These are phyloP conservation scores for Cyberlindnera saturnus DNA, from an alignment of 805 yeast genomes.

Conservation along the genomic window DNA sequence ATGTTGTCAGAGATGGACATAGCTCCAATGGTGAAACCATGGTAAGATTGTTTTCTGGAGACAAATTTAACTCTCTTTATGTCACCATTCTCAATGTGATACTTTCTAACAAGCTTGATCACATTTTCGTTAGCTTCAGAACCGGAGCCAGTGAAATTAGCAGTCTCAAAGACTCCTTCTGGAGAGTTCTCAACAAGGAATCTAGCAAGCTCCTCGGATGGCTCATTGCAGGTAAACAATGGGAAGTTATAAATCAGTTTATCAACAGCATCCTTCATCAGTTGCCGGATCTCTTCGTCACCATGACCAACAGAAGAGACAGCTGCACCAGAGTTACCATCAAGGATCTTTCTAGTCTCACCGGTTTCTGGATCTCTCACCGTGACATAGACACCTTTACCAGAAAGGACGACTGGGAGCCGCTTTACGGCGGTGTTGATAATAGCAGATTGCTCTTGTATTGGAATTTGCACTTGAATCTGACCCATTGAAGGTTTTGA, in stretches of 20 bases:
- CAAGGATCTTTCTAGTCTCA: constrained; percentile 29
- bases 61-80: constrained; percentile 35
- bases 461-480: constrained; percentile 3
- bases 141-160: constrained; percentile 51
- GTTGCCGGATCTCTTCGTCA: constrained; percentile 34
- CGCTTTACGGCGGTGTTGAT: constrained; percentile 28
- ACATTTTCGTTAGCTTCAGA: constrained; percentile 65
- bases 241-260: constrained; percentile 33
- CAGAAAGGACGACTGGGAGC: constrained; percentile 29
- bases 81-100: constrained; percentile 37
- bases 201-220: constrained; percentile 36
- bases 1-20: constrained; percentile 35
- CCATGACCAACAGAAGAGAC: constrained; percentile 44
- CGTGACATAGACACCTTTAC: constrained; percentile 32
- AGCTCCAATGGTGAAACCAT: constrained; percentile 44
- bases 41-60: constrained; percentile 40
- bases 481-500: background rate
- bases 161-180: constrained; percentile 34
- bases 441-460: constrained; percentile 14
- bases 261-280: constrained; percentile 35
- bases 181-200: constrained; percentile 41
- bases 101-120: constrained; percentile 48
- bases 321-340: constrained; percentile 46
- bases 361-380: constrained; percentile 32
- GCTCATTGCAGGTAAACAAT: constrained; percentile 25